Evolutionary conservation across 768 basidiomycete species (phyloP), one percentile per base, ranked within the genome.

Genomic region (button mushroom (Agaricus bisporus)): DNA sequence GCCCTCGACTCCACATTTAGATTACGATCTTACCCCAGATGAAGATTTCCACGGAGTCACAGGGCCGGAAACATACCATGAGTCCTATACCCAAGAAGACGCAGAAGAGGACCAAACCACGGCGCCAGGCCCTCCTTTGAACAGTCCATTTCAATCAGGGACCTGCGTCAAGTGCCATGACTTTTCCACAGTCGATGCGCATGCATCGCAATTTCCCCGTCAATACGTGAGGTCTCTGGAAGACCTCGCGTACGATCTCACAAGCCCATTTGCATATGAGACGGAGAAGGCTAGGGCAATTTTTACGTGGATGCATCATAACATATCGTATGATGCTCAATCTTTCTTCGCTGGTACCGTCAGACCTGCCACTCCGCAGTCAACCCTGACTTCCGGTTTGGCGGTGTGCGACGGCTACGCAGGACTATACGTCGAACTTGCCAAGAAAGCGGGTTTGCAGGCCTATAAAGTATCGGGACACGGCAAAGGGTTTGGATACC

Each of bases 371-470:
- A 72, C 74, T 2, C 64, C 74, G 15, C 68, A 71, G 42, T 66
- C 68, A 6, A 74, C 72, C 8, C 61, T 77, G 0, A 59, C 61
- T 1, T 71, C 73, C 22, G 77, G 77, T 3, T 62, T 76, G 4
- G 77, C 76, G 29, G 76, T 77, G 9, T 79, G 77, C 55, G 76
- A 75, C 48, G 77, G 77, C 15, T 77, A 77, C 58, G 73, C 76
- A 3, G 74, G 73, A 3, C 59, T 79, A 25, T 79, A 75, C 58
- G 58, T 64, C 43, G 59, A 61, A 42, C 66, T 79, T 15, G 71
- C 72, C n/a, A 65, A 70, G 51, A 56, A 61, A 10, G 68, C 70
- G 8, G 74, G 73, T 6, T 60, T 77, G 35, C 69, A 74, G 51
- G 70, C 64, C 5, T 63, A 70, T 49, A 73, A 71, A 46, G 70